These are phyloP conservation scores for Globisporangium radiosum DNA, from an alignment of 352 stramenopile genomes.

Conservation along the genomic window DNA sequence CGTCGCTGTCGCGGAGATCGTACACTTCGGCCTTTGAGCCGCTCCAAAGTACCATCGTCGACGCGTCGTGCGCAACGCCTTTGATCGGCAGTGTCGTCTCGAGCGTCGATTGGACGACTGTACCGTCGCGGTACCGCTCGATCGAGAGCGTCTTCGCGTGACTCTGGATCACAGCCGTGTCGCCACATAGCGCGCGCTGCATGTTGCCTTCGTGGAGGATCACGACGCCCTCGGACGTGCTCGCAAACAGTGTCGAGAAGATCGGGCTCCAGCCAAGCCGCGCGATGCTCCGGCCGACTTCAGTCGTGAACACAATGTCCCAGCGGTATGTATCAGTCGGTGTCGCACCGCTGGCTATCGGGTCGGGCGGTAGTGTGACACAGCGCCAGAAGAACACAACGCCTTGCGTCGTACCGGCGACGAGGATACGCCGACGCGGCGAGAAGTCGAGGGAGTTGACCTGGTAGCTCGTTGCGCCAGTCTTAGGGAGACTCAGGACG, in stretches of 20 bases:
- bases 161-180: conserved; percentile 84
- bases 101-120: conserved; percentile 55
- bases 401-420: conserved; percentile 81
- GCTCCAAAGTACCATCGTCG: conserved; percentile 80
- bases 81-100: conserved; percentile 74
- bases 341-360: conserved; percentile 5
- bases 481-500: conserved; percentile 74
- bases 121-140: conserved; percentile 72
- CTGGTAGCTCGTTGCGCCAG: conserved; percentile 37
- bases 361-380: conserved; percentile 29
- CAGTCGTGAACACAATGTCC: conserved; percentile 57
- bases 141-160: conserved; percentile 64
- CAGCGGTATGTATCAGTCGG: conserved; percentile 44
- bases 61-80: conserved; percentile 74
- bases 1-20: conserved; percentile 68
- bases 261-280: conserved; percentile 66
- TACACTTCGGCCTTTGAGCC: conserved; percentile 84
- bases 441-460: conserved; percentile 88
- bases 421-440: conserved; percentile 78
- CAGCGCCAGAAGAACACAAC: conserved; percentile 88
- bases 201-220: conserved; percentile 85
- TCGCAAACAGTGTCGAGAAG: conserved; percentile 58
- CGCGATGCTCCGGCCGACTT: conserved; percentile 39
- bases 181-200: conserved; percentile 67
- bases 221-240: conserved; percentile 61